Conservation (phyloP, 768 basidiomycete species). For the Inosperma sp. region DNA sequence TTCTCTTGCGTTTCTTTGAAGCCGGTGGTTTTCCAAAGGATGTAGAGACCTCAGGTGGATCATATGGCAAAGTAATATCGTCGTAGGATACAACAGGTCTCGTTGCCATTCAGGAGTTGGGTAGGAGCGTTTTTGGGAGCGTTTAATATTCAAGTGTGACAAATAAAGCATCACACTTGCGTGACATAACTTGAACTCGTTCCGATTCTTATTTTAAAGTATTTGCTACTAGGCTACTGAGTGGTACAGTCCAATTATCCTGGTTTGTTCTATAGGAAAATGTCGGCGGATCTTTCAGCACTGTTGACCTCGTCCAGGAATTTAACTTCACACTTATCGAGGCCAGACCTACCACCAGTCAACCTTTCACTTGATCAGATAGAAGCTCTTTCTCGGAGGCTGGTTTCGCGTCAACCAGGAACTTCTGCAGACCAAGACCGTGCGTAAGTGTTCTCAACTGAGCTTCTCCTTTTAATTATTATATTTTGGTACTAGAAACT, state of each 20-base stretch:
- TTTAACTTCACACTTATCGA: slow-evolving; percentile 71
- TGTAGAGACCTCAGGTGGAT: slow-evolving; percentile 11
- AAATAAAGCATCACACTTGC: too few relatives aligned
- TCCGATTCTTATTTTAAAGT: too few relatives aligned
- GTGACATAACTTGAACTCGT: too few relatives aligned
- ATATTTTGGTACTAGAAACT: slow-evolving; percentile 52
- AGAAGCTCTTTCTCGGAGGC: slow-evolving; percentile 84
- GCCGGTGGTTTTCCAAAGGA: slow-evolving; percentile 28
- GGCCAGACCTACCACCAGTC: slow-evolving; percentile 82
- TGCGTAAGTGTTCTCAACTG: slow-evolving; percentile 47
- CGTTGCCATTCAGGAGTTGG: slow-evolving; percentile 28
- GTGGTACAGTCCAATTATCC: too few relatives aligned
- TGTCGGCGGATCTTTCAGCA: slow-evolving; percentile 56
- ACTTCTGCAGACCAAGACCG: slow-evolving; percentile 62
- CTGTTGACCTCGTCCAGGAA: slow-evolving; percentile 65
- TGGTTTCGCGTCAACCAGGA: slow-evolving; percentile 68
- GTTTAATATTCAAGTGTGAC: too few relatives aligned
- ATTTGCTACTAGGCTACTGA: too few relatives aligned
- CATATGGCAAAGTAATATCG: slow-evolving; percentile 49
- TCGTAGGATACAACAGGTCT: slow-evolving; percentile 59
- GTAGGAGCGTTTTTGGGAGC: too few relatives aligned
- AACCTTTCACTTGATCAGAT: slow-evolving; percentile 92
- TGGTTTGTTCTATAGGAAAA: too few relatives aligned
- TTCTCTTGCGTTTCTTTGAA: slow-evolving; percentile 54
- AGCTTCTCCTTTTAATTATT: slow-evolving; percentile 5